Base-by-base conservation (phyloP, 2,329 filamentous ascomycete species). In the Colletotrichum tofieldiae region DNA sequence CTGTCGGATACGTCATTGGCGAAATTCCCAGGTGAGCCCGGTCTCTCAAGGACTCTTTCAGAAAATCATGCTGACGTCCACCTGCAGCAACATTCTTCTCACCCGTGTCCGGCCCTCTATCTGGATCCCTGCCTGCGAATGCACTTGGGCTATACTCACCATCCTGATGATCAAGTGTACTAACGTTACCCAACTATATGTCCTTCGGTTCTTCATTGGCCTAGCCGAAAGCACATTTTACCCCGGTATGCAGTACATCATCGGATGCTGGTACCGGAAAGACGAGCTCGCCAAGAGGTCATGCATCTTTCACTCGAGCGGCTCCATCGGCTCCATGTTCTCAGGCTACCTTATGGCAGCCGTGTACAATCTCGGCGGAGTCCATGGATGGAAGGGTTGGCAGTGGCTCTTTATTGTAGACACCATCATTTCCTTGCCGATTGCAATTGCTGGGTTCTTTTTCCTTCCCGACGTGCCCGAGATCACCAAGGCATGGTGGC, bases 331-430 rank as follows among this genome's bases (percentile, higher is more conserved):
- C 0, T 70, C 69, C 8, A 78, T 78, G 77, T 78, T 79, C 65
- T 76, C 72, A 0, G 80, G 82, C 0, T 82, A 83, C 63, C 73
- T 83, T 8, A 80, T 83, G 74, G 81, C 82, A 0, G 81, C 78
- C 0, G 78, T 84, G 1, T 81, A 82, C 45, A 76, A 75, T n/a
- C 75, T 84, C 49, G 76, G 82, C 26, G 81, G 81, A 5, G 73
- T 72, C 1, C 67, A 78, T 7, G 81, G 81, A 0, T 75, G 78
- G 35, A 77, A 78, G 1, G 83, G 80, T 0, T 84, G 77, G 78
- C 79, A 81, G 29, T 85, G 82, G 81, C 77, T 84, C 1, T 84
- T 84, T 61, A 77, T 84, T 26, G 80, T 84, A 70, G 82, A 84
- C 80, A 81, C 81, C 8, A 26, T 78, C 32, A 74, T 78, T 12